These are phyloP conservation scores for Metarhizium guizhouense DNA, from an alignment of 2,329 filamentous ascomycete genomes.

Conservation along the genomic window DNA sequence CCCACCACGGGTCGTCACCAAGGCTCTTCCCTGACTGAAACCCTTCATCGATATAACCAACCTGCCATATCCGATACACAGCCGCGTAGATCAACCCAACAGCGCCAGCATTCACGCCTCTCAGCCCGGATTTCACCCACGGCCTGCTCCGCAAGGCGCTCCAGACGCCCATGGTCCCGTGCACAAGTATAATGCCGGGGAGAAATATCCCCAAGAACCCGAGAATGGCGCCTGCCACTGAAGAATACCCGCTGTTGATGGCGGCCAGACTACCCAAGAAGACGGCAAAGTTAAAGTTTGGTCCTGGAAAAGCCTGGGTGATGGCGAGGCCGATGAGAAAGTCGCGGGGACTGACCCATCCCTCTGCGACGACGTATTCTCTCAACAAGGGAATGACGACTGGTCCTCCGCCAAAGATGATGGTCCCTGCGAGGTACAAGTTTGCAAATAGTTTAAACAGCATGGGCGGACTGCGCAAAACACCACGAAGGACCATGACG, in stretches of 20 bases:
- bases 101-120: conserved; percentile 51
- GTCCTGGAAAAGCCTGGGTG: conserved; percentile 56
- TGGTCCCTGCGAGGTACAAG: conserved; percentile 64
- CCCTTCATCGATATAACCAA: conserved; percentile 46
- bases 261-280: conserved; percentile 45
- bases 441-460: conserved; percentile 58
- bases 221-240: conserved; percentile 36
- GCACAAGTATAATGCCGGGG: conserved; percentile 38
- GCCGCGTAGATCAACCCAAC: conserved; percentile 56
- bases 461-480: conserved; percentile 29
- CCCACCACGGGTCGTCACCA: conserved; percentile 53
- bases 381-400: conserved; percentile 56
- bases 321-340: conserved; percentile 66
- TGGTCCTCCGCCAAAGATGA: conserved; percentile 56
- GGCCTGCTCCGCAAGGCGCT: conserved; percentile 24
- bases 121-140: conserved; percentile 38
- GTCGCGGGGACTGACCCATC: conserved; percentile 62
- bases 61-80: conserved; percentile 54
- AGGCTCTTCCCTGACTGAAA: conserved; percentile 41
- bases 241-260: conserved; percentile 19
- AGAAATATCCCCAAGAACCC: conserved; percentile 44
- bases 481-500: conserved; percentile 43
- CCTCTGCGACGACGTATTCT: conserved; percentile 54
- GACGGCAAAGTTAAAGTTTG: conserved; percentile 44
- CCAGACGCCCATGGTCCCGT: conserved; percentile 37